A percentile compares a stretch with the other conserved stretches of the same genome.
Conservation (phyloP, 176 grass and related monocot species). For the bread wheat (Triticum aestivum) region DNA sequence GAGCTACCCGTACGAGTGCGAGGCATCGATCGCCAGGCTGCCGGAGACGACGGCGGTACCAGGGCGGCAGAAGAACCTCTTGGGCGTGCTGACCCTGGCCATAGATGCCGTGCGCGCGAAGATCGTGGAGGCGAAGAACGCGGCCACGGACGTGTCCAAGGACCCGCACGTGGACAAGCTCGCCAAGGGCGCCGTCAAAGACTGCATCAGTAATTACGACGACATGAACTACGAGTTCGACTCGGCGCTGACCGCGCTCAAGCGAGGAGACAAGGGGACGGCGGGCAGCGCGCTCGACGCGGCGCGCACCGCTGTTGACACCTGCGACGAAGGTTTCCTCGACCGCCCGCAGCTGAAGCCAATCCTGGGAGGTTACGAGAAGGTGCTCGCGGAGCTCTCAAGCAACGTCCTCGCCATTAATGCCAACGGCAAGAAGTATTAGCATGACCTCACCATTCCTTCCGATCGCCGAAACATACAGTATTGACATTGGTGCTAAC, state of each 20-base stretch:
- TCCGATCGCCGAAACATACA: background rate
- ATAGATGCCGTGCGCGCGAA: slow-evolving; percentile 41
- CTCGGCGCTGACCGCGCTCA: slow-evolving; percentile 23
- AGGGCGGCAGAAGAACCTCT: slow-evolving; percentile 4
- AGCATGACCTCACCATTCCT: background rate
- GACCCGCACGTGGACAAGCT: background rate
- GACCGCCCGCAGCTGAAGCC: slow-evolving; percentile 21
- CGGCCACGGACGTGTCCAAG: background rate
- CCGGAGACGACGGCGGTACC: background rate
- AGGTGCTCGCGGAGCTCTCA: slow-evolving; percentile 34
- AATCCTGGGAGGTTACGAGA: slow-evolving; percentile 29
- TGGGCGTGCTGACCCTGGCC: slow-evolving; percentile 37
- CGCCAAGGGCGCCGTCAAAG: background rate
- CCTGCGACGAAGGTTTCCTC: slow-evolving; percentile 51
- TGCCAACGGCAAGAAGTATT: background rate
- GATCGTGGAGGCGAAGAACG: background rate
- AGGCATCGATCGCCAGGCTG: slow-evolving; percentile 30
- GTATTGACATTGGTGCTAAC: background rate
- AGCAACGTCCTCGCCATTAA: slow-evolving; percentile 59
- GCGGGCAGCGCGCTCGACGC: slow-evolving; percentile 34
- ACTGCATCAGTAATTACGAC: slow-evolving; percentile 47
- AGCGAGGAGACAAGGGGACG: slow-evolving; percentile 27
- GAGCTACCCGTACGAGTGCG: slow-evolving; percentile 24
- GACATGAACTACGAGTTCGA: slow-evolving; percentile 32
- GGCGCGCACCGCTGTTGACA: slow-evolving; percentile 28